Base-by-base conservation (phyloP, 345 rosid species). In the Acer negundo region DNA sequence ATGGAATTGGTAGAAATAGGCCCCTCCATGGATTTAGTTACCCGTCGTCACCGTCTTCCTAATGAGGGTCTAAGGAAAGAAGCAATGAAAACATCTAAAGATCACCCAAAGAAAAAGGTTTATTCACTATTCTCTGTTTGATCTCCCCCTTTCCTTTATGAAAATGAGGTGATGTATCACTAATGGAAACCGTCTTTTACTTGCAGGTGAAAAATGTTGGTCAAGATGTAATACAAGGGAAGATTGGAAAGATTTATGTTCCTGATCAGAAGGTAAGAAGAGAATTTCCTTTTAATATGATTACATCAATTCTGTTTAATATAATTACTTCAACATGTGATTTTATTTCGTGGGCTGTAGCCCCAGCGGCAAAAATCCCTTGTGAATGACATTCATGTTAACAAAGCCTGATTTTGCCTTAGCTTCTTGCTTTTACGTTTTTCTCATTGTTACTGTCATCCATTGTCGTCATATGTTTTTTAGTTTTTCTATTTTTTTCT, bases 1-100 rank as follows among this genome's bases (percentile, higher is more conserved):
- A 89, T 92, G 83, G 98, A 96, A 87, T 86, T 96, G 44, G 91
- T 92, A 20, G 98, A 96, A 87, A 91, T 92, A 9, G 98, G 99
- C 69, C 99, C 98, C 17, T 94, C 97, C 7, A 94, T 94, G 98
- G 99, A 96, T 77, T 87, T 96, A 42, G 97, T 94, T 58, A 82
- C 89, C 70, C 89, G 98, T n/a, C 95, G 98, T 70, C 91, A 94
- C 79, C 95, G 94, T 59, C 95, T 87, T 77, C 97, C 99, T n/a
- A 87, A 90, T 66, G 97, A 94, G 3, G 73, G 88, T 80, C 62
- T 94, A 31, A 86, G 74, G 84, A 96, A 96, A 85, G 97, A 86
- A 88, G 97, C 98, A 38, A 92, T 92, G 97, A 92, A 55, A 82
- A 82, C 90, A 26, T 80, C 91, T 72, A 87, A 83, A 77, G 97